Percentiles rank a stretch among this genome's conserved stretches.
Evolutionary conservation across 2,329 filamentous ascomycete species (phyloP).

Genomic region (Paramyrothecium sp.): DNA sequence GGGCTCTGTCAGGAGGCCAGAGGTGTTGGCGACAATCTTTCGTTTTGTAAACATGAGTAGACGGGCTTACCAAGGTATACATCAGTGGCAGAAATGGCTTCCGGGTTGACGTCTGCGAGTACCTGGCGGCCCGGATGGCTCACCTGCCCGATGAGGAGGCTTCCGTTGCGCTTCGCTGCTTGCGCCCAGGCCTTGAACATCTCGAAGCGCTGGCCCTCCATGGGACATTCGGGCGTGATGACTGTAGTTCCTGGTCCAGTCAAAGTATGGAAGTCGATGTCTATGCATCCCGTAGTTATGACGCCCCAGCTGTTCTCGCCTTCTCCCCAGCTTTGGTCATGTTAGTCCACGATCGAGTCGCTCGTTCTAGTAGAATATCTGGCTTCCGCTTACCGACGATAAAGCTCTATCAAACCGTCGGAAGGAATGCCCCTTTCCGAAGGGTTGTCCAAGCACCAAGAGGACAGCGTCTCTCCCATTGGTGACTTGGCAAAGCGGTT

Average conservation of each 20-base stretch:
- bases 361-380: neutral
- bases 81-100: conserved; percentile 36
- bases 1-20: neutral
- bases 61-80: conserved; percentile 22
- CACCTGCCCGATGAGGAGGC: conserved; percentile 57
- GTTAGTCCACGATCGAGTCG: neutral
- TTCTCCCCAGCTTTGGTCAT: conserved; percentile 48
- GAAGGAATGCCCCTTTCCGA: conserved; percentile 40
- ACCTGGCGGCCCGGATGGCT: conserved; percentile 59
- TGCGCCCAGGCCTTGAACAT: conserved; percentile 54
- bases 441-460: conserved; percentile 52
- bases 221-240: conserved; percentile 48
- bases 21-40: conserved; percentile 4
- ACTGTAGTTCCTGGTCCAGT: conserved; percentile 54
- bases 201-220: conserved; percentile 56
- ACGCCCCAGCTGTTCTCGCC: conserved; percentile 43
- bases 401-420: conserved; percentile 43
- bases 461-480: conserved; percentile 61
- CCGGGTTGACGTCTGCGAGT: conserved; percentile 22
- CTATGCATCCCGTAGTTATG: conserved; percentile 60
- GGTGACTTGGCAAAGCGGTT: conserved; percentile 64
- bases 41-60: conserved; percentile 7
- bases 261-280: conserved; percentile 57
- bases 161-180: conserved; percentile 53
- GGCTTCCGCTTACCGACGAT: conserved; percentile 35